Evolutionary conservation across 805 yeast genomes (phyloP).

Genomic region (Candida cerambycidarum): DNA sequence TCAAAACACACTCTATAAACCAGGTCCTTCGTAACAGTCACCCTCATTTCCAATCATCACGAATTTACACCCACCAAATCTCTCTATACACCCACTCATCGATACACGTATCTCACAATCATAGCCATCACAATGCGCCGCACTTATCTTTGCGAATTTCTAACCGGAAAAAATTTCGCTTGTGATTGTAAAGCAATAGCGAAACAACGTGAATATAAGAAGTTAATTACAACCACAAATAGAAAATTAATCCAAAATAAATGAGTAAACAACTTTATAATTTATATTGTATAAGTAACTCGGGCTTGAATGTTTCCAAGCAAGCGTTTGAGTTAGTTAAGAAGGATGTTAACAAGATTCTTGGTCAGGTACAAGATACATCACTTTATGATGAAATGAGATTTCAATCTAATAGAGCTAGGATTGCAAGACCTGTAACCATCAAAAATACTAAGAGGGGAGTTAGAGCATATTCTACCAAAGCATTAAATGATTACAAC

Average conservation of each 20-base stretch:
- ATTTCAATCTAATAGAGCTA: constrained; percentile 2
- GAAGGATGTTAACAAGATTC: not conserved
- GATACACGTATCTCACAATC: no score
- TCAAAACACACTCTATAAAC: no score
- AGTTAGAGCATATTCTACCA: constrained; percentile 8
- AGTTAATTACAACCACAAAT: not conserved
- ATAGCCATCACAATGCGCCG: constrained; percentile 1
- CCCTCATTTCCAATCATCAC: no score
- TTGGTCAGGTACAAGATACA: not conserved
- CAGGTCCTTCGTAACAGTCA: no score
- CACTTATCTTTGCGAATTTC: constrained; percentile 3
- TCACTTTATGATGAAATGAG: constrained; percentile 5
- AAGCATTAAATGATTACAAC: constrained; percentile 8
- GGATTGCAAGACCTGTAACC: not conserved
- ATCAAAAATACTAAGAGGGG: not conserved
- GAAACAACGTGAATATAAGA: not conserved
- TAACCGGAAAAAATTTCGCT: constrained; percentile 5
- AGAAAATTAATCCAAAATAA: not conserved
- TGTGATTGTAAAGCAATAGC: constrained; percentile 1
- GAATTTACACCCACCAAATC: no score
- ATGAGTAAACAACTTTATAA: constrained; percentile 9
- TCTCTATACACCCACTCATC: no score
- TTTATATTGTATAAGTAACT: constrained; percentile 5
- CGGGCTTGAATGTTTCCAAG: constrained; percentile 3
- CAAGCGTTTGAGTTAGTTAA: not conserved